Evolutionary conservation across 257 asterid species (phyloP), one percentile per base, ranked within the genome.

Genomic region (Rubia yunnanensis): DNA sequence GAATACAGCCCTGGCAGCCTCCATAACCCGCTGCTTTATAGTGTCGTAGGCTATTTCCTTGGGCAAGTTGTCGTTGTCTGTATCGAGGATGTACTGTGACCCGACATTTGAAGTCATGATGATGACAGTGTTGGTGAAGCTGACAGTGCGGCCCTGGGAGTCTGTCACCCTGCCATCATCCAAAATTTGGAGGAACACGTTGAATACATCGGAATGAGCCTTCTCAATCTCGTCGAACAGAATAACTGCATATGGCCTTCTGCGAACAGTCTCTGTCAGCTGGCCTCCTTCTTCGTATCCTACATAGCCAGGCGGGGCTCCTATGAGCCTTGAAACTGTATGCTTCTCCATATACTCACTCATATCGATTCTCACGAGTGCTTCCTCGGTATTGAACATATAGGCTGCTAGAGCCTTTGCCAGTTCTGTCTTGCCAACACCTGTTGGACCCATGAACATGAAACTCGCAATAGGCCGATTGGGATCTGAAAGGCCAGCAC

Each of bases 381-480:
- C 89, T 75, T 92, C 94, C 75, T 92, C 98, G 3, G 98, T 88
- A 82, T 92, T 87, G 76, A 92, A 92, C 77, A 92, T n/a, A 60
- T 92, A 87, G 17, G 88, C 75, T 4, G 98, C 96, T 22, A 92
- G 94, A 13, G 98, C 83, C 82, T 92, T 92, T 10, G 98, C 98
- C 14, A 92, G 84, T 85, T 92, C 98, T 0, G 98, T 92, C 73
- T 92, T 92, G 27, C 98, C 98, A 32, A 92, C 98, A 50, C 98
- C 98, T 1, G 96, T 92, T 13, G 98, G 98, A 38, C 98, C 98
- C 98, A 92, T 92, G 86, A 92, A 92, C 98, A 92, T 92, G 67
- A 89, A 89, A 72, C 98, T 89, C 7, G 98, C 98, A 63, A 92
- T 92, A 0, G 98, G 98, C 48, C 98, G 96, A 73, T 89, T 86